Evolutionary conservation across 805 yeast genomes (phyloP), one percentile per base, ranked within the genome.

Genomic region (Yarrowia yakushimensis): DNA sequence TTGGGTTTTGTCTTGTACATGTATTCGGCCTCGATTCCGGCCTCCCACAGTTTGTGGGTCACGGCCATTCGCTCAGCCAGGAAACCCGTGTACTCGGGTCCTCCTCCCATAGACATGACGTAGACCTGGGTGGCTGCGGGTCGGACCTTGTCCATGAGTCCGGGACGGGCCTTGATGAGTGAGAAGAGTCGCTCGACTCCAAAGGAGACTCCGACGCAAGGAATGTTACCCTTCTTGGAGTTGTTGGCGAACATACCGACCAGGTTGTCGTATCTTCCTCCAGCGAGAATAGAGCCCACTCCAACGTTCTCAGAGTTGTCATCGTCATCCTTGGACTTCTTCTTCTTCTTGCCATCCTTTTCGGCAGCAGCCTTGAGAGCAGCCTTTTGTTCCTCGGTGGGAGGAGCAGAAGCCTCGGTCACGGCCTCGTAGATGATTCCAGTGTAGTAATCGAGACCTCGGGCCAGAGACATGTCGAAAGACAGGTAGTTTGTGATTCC

Each of bases 71-170:
- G 87, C 78, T 94, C 97, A 63, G 85, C 83, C 70, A 94, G 78
- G 78, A 89, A 90, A 7, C 98, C 99, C 65, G 81, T 85, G 97
- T 97, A 92, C 65, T 87, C 96, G 69, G 88, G 88, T 70, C 98
- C 99, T 70, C 97, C 98, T 67, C 99, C 99, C 71, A 94, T 92
- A 0, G 99, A 98, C 97, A 94, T 92, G 55, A 94, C 87, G 71
- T 80, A 94, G 13, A 90, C 98, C 74, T 94, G 96, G 18, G 99
- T 96, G 37, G 93, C 85, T 28, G 92, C 82, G 34, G 97, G 85
- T 69, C 94, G 84, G 63, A 92, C 80, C 64, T 81, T 79, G 31
- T 85, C 85, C 68, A 82, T 81, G 60, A 84, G 76, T 30, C 83
- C 82, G 43, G 82, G 80, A 73, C 96, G 83, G 59, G 89, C 86